Evolutionary conservation across 169 alveolate genomes (phyloP).

Genomic region (Amoebophrya sp.): DNA sequence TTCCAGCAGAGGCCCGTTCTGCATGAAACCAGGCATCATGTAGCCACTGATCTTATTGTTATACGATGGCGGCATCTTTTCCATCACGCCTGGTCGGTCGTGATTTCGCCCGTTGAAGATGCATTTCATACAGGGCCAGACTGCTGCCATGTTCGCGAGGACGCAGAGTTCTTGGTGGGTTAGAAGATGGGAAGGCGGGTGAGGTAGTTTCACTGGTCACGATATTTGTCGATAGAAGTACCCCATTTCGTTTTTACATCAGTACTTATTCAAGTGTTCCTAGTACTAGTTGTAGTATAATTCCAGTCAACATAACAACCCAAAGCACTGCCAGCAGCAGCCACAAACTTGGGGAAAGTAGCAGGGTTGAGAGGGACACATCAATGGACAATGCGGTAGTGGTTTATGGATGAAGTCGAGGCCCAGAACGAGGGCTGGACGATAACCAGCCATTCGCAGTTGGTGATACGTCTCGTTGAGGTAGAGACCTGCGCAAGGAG

Average conservation of each 20-base stretch:
- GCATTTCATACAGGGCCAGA: neutral
- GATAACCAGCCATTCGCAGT: neutral
- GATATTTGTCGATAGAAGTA: too few relatives aligned
- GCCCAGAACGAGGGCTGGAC: neutral
- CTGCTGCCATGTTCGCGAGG: neutral
- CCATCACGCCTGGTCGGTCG: neutral
- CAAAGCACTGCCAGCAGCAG: conserved; percentile 23
- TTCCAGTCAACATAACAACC: too few relatives aligned
- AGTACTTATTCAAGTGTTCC: too few relatives aligned
- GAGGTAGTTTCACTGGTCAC: too few relatives aligned
- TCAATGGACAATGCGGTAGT: neutral
- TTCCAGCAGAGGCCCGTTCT: neutral
- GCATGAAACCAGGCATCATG: neutral
- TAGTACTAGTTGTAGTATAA: too few relatives aligned
- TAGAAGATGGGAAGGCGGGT: too few relatives aligned
- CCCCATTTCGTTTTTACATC: too few relatives aligned
- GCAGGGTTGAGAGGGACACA: neutral
- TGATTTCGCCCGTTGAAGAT: neutral
- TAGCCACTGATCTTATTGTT: neutral
- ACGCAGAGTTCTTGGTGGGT: neutral
- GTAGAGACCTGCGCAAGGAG: neutral
- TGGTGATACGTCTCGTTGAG: neutral
- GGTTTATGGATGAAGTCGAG: neutral
- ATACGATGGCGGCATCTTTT: neutral
- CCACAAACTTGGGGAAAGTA: neutral